Percentiles rank a stretch among this genome's conserved stretches.
phyloP scores from a whole-genome alignment of 495 filamentous ascomycete species.

The Talaromyces borbonicus region DNA sequence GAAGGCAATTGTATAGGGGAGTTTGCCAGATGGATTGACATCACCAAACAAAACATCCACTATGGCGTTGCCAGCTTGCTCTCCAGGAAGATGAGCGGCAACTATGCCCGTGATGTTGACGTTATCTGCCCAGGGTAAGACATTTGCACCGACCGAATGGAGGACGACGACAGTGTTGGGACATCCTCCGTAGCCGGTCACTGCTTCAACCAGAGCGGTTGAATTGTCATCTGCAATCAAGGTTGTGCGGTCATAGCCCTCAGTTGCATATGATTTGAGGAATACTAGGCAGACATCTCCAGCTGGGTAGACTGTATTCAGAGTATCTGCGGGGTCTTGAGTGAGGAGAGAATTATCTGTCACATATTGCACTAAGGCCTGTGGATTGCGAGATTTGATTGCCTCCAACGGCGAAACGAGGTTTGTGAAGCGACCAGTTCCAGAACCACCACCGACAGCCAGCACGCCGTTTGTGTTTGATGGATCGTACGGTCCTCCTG shows the following conservation, averaged over 20 bases:
- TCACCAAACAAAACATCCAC: constrained; percentile 49
- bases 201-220: constrained; percentile 41
- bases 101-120: constrained; percentile 51
- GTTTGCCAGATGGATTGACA: constrained; percentile 38
- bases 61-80: constrained; percentile 43
- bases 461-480: constrained; percentile 41
- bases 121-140: constrained; percentile 28
- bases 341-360: constrained; percentile 26
- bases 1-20: constrained; percentile 50
- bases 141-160: constrained; percentile 20
- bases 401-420: constrained; percentile 46
- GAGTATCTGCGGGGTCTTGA: constrained; percentile 11
- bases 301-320: constrained; percentile 40
- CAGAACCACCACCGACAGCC: constrained; percentile 48
- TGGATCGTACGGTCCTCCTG: constrained; percentile 33
- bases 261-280: constrained; percentile 41
- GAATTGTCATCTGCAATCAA: constrained; percentile 38
- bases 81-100: constrained; percentile 46
- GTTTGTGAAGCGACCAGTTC: constrained; percentile 36
- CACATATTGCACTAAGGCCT: constrained; percentile 28
- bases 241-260: constrained; percentile 43
- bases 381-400: constrained; percentile 43
- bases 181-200: constrained; percentile 34
- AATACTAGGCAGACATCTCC: constrained; percentile 49
- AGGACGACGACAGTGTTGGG: constrained; percentile 36